phyloP scores from a whole-genome alignment of 768 basidiomycete genomes.

The Boletus rubroflammeus region DNA sequence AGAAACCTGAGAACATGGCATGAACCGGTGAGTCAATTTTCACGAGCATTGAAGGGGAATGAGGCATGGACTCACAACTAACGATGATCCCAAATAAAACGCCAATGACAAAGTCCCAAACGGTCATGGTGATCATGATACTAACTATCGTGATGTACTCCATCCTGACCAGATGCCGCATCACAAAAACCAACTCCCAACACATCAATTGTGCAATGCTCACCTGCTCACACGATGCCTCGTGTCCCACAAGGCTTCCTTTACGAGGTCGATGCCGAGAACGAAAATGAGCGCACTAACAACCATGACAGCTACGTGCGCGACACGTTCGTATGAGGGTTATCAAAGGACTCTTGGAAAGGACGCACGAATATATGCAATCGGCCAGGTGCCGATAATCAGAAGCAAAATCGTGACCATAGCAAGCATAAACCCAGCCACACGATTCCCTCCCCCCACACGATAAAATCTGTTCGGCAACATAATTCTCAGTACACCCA shows the following conservation, averaged over 20 bases:
- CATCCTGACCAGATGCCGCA: slow-evolving; percentile 37
- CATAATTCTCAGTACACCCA: neutral
- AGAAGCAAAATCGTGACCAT: slow-evolving; percentile 67
- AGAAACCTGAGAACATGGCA: slow-evolving; percentile 54
- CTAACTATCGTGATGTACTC: slow-evolving; percentile 83
- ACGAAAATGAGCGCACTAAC: slow-evolving; percentile 92
- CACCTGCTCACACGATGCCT: slow-evolving; percentile 79
- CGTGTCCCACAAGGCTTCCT: slow-evolving; percentile 97
- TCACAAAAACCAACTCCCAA: slow-evolving; percentile 5
- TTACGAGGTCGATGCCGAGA: slow-evolving; percentile 88
- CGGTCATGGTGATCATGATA: slow-evolving; percentile 91
- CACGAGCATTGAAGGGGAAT: neutral
- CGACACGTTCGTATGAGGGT: neutral
- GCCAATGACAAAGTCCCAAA: slow-evolving; percentile 91
- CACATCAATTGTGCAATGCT: slow-evolving; percentile 18
- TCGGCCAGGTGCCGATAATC: slow-evolving; percentile 81
- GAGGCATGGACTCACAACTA: slow-evolving; percentile 57
- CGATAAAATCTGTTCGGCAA: slow-evolving; percentile 68
- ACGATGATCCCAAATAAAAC: slow-evolving; percentile 90
- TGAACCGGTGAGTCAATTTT: neutral
- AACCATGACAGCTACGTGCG: slow-evolving; percentile 72
- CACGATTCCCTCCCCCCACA: slow-evolving; percentile 81
- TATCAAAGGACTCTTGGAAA: neutral
- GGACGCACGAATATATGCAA: slow-evolving; percentile 84
- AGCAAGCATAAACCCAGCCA: slow-evolving; percentile 85